phyloP scores from a whole-genome alignment of 331 rosid genomes.

The Spiraea crenata region DNA sequence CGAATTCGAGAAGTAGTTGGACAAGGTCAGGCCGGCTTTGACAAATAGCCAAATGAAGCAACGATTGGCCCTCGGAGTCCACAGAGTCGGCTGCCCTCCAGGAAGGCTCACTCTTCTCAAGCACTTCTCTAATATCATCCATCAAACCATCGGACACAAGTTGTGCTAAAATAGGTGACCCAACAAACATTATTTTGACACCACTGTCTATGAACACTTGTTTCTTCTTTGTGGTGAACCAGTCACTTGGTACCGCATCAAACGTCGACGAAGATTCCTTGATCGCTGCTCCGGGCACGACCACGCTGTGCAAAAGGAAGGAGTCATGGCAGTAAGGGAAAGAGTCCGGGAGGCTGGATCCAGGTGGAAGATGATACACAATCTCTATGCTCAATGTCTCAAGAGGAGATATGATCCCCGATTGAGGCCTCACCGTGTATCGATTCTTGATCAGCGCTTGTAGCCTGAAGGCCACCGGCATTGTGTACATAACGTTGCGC shows the following conservation, averaged over 20 bases:
- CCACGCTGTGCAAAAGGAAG: slow-evolving; percentile 76
- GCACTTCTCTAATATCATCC: slow-evolving; percentile 62
- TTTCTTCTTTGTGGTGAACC: slow-evolving; percentile 76
- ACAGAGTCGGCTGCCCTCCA: slow-evolving; percentile 56
- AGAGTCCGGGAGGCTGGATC: slow-evolving; percentile 48
- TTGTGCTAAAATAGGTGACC: slow-evolving; percentile 52
- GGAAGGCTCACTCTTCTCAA: slow-evolving; percentile 54
- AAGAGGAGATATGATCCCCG: slow-evolving; percentile 83
- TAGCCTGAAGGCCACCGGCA: slow-evolving; percentile 89
- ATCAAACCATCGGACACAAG: slow-evolving; percentile 55
- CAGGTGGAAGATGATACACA: slow-evolving; percentile 49
- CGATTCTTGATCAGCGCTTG: slow-evolving; percentile 60
- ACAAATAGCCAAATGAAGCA: slow-evolving; percentile 59
- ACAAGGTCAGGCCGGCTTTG: slow-evolving; percentile 59
- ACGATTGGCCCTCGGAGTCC: slow-evolving; percentile 52
- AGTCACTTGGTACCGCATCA: slow-evolving; percentile 67
- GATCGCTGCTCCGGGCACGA: slow-evolving; percentile 74
- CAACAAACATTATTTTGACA: slow-evolving; percentile 65
- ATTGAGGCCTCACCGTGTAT: slow-evolving; percentile 59
- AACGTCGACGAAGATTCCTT: slow-evolving; percentile 58
- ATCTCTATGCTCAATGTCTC: slow-evolving; percentile 57
- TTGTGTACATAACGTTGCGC: slow-evolving; percentile 85
- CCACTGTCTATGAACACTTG: slow-evolving; percentile 82
- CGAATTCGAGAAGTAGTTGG: slow-evolving; percentile 69
- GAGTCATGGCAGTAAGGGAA: slow-evolving; percentile 65